Conservation (phyloP, 1,139 yeast genomes). For the Saccharomyces hybrid region DNA sequence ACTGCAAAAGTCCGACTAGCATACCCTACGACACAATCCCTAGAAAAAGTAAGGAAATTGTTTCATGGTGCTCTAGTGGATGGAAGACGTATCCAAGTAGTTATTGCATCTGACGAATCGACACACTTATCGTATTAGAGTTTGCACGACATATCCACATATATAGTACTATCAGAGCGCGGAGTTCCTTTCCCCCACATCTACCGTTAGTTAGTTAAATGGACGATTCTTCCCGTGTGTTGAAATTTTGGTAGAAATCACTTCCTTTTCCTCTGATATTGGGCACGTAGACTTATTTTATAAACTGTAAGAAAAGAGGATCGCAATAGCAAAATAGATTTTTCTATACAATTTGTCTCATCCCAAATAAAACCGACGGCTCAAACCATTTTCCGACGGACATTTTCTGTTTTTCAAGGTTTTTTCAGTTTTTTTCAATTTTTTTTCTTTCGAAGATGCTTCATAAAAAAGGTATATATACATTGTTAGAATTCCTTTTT, state of each 20-base stretch:
- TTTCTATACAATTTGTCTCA: not conserved
- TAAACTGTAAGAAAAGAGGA: not conserved
- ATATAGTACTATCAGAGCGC: not conserved
- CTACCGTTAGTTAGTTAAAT: not conserved
- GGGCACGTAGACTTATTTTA: not conserved
- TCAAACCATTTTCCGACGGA: not conserved
- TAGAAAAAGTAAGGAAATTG: conserved; percentile 19
- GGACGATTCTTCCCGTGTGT: not conserved
- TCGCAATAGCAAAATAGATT: not conserved
- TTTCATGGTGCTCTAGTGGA: conserved; percentile 28
- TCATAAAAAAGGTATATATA: not conserved
- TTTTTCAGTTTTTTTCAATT: not conserved
- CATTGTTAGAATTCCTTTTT: not conserved
- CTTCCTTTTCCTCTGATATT: not conserved
- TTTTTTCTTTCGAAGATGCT: not conserved
- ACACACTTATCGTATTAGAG: conserved; percentile 9
- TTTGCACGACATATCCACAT: not conserved
- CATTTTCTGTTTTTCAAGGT: not conserved
- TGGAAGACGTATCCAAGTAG: conserved; percentile 21
- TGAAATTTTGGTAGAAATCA: not conserved
- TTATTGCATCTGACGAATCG: conserved; percentile 9
- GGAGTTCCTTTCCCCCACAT: not conserved
- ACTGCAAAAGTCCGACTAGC: conserved; percentile 24
- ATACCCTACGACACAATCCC: conserved; percentile 14
- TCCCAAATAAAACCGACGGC: not conserved